Evolutionary conservation across 2,329 filamentous ascomycete species (phyloP).

Genomic region (Huntiella savannae): DNA sequence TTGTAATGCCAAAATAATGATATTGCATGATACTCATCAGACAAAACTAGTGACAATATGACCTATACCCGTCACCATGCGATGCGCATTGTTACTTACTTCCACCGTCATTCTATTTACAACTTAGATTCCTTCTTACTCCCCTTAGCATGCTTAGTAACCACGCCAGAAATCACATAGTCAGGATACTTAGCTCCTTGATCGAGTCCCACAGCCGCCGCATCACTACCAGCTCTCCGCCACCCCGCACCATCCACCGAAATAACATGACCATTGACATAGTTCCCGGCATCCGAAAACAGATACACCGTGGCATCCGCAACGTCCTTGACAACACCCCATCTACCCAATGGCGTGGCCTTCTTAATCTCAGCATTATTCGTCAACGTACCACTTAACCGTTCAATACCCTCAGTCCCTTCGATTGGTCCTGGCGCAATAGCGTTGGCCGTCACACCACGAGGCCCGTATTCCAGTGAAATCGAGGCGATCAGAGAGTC

Average conservation of each 20-base stretch:
- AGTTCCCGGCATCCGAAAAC: slow-evolving; percentile 71
- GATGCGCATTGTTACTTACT: too few species aligned
- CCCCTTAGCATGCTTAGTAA: slow-evolving; percentile 19
- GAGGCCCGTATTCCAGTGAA: slow-evolving; percentile 75
- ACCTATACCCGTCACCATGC: too few species aligned
- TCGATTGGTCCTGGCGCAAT: slow-evolving; percentile 75
- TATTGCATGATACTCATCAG: background rate
- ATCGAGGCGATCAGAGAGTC: slow-evolving; percentile 67
- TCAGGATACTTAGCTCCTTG: slow-evolving; percentile 32
- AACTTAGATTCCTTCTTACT: slow-evolving; percentile 24
- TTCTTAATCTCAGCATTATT: slow-evolving; percentile 12
- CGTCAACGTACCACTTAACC: slow-evolving; percentile 27
- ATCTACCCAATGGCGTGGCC: slow-evolving; percentile 52
- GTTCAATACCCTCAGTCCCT: slow-evolving; percentile 62
- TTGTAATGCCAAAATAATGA: background rate
- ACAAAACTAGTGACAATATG: too few species aligned
- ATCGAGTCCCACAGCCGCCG: slow-evolving; percentile 27
- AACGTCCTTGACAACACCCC: slow-evolving; percentile 69
- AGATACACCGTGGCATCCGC: slow-evolving; percentile 81
- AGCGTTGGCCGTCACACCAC: slow-evolving; percentile 71
- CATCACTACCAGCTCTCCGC: slow-evolving; percentile 27
- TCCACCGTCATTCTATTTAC: background rate
- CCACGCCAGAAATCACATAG: slow-evolving; percentile 22
- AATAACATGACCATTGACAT: slow-evolving; percentile 64
- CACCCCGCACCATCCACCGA: slow-evolving; percentile 50